phyloP scores from a whole-genome alignment of 2,329 filamentous ascomycete species.

The Dothideomycetes sp. region DNA sequence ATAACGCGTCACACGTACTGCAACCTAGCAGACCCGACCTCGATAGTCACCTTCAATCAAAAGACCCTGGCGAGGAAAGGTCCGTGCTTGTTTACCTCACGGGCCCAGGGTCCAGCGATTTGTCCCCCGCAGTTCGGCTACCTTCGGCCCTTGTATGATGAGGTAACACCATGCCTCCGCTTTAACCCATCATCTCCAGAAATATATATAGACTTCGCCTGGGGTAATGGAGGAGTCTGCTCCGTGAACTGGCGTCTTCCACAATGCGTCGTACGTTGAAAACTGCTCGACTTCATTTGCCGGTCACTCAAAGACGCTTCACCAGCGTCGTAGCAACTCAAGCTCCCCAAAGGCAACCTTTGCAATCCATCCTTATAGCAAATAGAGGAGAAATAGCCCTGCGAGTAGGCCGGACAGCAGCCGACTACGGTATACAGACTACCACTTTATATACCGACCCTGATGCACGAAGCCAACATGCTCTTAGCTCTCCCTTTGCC shows the following conservation, averaged over 20 bases:
- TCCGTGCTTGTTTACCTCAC: neutral
- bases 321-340: conserved; percentile 10
- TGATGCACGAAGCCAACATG: conserved; percentile 79
- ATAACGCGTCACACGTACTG: neutral
- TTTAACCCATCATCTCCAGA: neutral
- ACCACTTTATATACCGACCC: conserved; percentile 94
- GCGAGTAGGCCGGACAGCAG: conserved; percentile 79
- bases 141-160: neutral
- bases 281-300: conserved; percentile 7
- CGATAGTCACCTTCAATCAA: neutral
- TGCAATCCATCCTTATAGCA: conserved; percentile 73
- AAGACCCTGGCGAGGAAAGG: neutral
- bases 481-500: conserved; percentile 70
- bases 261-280: conserved; percentile 9
- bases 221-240: neutral
- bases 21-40: neutral
- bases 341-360: conserved; percentile 12
- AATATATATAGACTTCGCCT: neutral
- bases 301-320: conserved; percentile 4
- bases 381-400: conserved; percentile 96
- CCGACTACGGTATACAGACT: conserved; percentile 78
- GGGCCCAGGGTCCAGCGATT: too few species aligned
- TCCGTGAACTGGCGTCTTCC: neutral
- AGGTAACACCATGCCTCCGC: too few species aligned
- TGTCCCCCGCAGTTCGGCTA: neutral